Base-by-base conservation (phyloP, 495 filamentous ascomycete species). In the Chlorociboria aeruginascens region DNA sequence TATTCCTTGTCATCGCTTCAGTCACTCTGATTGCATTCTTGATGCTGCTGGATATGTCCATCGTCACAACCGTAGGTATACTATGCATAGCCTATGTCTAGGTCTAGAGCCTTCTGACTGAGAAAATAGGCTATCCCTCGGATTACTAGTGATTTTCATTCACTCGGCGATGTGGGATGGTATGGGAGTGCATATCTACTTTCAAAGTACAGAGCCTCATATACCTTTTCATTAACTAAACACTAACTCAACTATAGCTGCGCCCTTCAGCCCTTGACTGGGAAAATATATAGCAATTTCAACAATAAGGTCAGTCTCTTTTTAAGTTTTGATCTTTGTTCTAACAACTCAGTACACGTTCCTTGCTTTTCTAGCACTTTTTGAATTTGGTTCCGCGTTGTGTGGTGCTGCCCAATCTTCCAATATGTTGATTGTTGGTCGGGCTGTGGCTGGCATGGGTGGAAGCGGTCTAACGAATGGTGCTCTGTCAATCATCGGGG, bases 341-440 rank as follows among this genome's bases (percentile, higher is more conserved):
- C 4, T 40, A 11, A 31, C 28, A n/a, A 12, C 14, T 38, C 50
- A 74, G 59, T 64, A 55, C 57, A 53, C 66, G 0, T 76, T 70
- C 45, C 54, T 77, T 10, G 38, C 49, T 40, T 70, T 69, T 44
- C 63, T 74, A 16, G 44, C 59, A 29, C 39, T 74, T 29, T 76
- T 73, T 57, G 67, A 73, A 55, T 25, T 75, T 16, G 77, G 77
- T 3, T 78, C 76, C 7, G 56, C 74, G 8, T 33, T 80, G 28
- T 79, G 75, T 40, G 77, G 68, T 36, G 65, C 69, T 8, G 69
- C 77, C 7, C 61, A 62, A 0, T 71, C 64, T n/a, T 76, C 73
- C 6, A 53, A 55, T 16, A 72, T 73, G 51, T 67, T 80, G 29
- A 80, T 81, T 43, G 54, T 70, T 13, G 75, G 77, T 1, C 66